Percentiles rank a stretch among this genome's conserved stretches.
phyloP scores from a whole-genome alignment of 805 yeast species.

The Lipomyces yamadae region DNA sequence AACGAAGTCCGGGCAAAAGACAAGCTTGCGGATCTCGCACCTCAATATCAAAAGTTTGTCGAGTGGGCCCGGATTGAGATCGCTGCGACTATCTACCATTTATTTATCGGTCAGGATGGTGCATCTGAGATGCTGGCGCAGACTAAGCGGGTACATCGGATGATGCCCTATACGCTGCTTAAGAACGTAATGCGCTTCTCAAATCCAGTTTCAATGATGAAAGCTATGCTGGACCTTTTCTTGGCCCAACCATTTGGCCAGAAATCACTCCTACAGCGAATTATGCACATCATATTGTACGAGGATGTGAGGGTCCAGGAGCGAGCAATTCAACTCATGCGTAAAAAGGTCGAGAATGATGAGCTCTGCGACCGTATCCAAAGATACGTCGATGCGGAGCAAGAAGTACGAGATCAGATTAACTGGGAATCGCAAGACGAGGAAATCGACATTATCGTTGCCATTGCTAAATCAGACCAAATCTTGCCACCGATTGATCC shows the following conservation, averaged over 20 bases:
- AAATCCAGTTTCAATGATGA: constrained; percentile 84
- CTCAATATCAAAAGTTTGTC: constrained; percentile 68
- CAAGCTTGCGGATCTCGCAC: constrained; percentile 63
- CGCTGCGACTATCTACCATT: constrained; percentile 81
- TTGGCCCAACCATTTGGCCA: constrained; percentile 78
- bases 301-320: constrained; percentile 75
- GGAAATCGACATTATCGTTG: constrained; percentile 41
- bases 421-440: constrained; percentile 45
- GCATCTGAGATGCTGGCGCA: constrained; percentile 77
- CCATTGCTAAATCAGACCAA: constrained; percentile 36
- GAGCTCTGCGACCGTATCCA: constrained; percentile 43
- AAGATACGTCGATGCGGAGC: constrained; percentile 45
- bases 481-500: constrained; percentile 32
- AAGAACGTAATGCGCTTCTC: constrained; percentile 79
- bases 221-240: constrained; percentile 77
- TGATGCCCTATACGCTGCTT: constrained; percentile 81
- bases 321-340: constrained; percentile 51
- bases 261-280: constrained; percentile 69
- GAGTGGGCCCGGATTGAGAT: constrained; percentile 84
- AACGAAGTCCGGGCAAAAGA: constrained; percentile 64
- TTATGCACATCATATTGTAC: constrained; percentile 71
- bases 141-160: constrained; percentile 68
- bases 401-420: constrained; percentile 43
- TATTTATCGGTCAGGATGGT: constrained; percentile 79
- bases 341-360: constrained; percentile 42